Base-by-base conservation (phyloP, 2,329 filamentous ascomycete species). In the Dothiorella sarmentorum region DNA sequence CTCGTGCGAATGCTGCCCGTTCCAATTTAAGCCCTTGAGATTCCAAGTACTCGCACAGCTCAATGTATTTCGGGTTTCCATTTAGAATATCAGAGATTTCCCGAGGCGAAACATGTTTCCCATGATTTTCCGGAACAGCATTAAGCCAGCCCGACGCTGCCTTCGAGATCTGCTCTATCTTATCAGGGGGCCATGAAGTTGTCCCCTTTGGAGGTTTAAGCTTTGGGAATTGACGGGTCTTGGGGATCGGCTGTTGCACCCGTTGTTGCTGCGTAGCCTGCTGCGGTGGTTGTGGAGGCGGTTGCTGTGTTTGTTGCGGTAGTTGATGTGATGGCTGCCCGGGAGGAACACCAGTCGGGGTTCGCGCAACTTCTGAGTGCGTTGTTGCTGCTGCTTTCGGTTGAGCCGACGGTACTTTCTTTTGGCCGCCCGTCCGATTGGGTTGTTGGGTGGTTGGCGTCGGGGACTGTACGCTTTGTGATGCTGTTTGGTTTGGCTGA, bases 21-120 rank as follows among this genome's bases (percentile, higher is more conserved):
- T 84, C 78, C 31, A 85, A 71, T 29, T 67, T 72, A 15, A 83
- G 69, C 0, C 78, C 79, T 63, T 74, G 74, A 1, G 63, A 65
- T 61, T 85, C 82, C 4, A 85, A 67, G 44, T 74, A 71, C 60
- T 81, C 76, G 63, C 83, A 85, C 2, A 85, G 68, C 52, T 81
- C 75, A 60, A 78, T 76, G 61, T 85, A 85, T 2, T 76, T 81
- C 2, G 82, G 81, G 62, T 84, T 83, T 7, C 69, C 66, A 51
- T 82, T 73, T 7, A 85, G 71, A 35, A 84, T 73, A 1, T 65
- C 67, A 20, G 77, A 66, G 9, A 85, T 71, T 18, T 76, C 69
- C 9, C 74, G 67, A 7, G 72, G 59, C 9, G 69, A 67, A 7
- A 80, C 66, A 6, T 64, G 63, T 38, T 74, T 76, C 18, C 63